phyloP scores from a whole-genome alignment of 208 protist species.

The Balamuthia mandrillaris region DNA sequence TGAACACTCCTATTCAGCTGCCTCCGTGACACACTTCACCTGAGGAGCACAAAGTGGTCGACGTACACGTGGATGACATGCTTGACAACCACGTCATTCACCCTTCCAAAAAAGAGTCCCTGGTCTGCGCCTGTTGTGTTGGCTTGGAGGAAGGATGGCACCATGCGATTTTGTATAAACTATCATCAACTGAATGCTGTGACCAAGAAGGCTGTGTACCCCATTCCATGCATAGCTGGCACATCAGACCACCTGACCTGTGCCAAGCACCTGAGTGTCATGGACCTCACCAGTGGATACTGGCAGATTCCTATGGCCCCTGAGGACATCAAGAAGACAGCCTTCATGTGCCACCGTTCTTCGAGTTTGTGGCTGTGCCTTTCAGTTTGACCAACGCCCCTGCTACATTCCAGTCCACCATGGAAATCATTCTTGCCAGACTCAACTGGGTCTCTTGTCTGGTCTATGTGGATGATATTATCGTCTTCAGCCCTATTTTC shows the following conservation, averaged over 20 bases:
- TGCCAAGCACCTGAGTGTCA: background rate
- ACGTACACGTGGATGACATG: background rate
- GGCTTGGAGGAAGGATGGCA: background rate
- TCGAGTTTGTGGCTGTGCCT: background rate
- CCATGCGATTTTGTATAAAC: background rate
- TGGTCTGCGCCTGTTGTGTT: background rate
- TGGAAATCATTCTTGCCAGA: background rate
- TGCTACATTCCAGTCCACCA: conserved; percentile 6
- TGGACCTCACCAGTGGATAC: background rate
- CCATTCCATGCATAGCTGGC: background rate
- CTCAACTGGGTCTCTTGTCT: background rate
- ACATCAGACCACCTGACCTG: background rate
- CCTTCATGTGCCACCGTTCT: too few species aligned
- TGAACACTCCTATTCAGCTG: too few species aligned
- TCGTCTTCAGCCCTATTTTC: conserved; percentile 11
- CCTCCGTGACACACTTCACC: too few species aligned
- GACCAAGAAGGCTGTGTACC: conserved; percentile 36
- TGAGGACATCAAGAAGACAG: background rate
- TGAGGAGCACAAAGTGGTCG: too few species aligned
- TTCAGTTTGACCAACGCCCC: conserved; percentile 8
- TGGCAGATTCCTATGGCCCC: conserved; percentile 2
- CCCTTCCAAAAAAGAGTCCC: background rate
- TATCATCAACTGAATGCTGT: conserved; percentile 19
- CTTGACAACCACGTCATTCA: background rate
- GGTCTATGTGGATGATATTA: conserved; percentile 29